Conservation (phyloP, 345 rosid genomes). For the Eucalyptus polyanthemos region DNA sequence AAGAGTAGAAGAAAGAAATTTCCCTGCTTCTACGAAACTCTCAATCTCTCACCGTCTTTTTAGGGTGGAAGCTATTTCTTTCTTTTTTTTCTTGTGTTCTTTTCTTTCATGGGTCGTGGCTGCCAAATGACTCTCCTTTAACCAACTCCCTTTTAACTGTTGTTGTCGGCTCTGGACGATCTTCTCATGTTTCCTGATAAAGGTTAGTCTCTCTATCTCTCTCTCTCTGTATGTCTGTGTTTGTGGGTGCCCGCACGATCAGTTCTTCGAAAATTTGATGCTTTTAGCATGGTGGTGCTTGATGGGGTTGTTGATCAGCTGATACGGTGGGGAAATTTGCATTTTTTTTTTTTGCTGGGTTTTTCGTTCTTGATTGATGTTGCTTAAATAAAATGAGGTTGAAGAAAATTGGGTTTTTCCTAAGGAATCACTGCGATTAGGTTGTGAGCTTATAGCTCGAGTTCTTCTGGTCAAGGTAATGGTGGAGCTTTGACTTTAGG, state of each 20-base stretch:
- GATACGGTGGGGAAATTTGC: neutral
- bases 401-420: neutral
- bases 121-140: neutral
- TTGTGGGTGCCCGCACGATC: neutral
- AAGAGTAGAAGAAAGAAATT: slow-evolving; percentile 75
- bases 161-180: neutral
- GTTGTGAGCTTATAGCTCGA: neutral
- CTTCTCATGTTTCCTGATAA: neutral
- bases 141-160: neutral
- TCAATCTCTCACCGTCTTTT: slow-evolving; percentile 8
- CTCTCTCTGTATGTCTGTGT: neutral
- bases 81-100: neutral
- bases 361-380: neutral
- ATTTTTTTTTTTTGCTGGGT: neutral
- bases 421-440: neutral
- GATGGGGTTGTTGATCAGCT: neutral
- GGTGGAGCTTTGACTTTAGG: neutral
- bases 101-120: neutral
- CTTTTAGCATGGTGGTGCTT: neutral
- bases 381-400: neutral
- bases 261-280: neutral
- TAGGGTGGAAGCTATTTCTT: neutral
- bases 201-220: neutral
- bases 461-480: neutral
- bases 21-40: slow-evolving; percentile 77